Evolutionary conservation across 1,139 yeast species (phyloP), one percentile per base, ranked within the genome.

Genomic region (Komagataea norvegica): DNA sequence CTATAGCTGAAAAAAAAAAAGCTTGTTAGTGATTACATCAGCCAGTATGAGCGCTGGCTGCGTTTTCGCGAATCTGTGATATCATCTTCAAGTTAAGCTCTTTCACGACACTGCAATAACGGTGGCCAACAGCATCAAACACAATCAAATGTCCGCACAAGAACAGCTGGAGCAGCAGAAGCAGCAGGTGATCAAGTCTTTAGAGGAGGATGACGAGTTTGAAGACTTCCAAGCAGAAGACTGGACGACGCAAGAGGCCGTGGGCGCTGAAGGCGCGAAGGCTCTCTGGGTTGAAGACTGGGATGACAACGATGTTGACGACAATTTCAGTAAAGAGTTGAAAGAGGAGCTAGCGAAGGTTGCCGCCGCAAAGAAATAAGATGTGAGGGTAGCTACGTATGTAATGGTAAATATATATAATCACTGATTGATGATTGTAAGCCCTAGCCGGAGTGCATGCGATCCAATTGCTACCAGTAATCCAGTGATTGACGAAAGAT

Each of bases 171-270:
- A 40, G 27, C 33, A 43, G 11, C 49, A 47, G 38, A 51, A 53
- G 37, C 51, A 51, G 34, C 49, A 51, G 21, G 43, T 49, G 19
- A 45, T 53, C 30, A 50, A 77, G 54, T 76, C 89, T 1, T 67
- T 86, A 41, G 95, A 86, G 56, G 94, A 84, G 52, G 95, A 87
- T 55, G 95, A 87, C 57, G 95, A 87, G 60, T 87, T 87, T 59
- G 95, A 87, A 65, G 96, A 87, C 57, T 87, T 87, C 63, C 95
- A 93, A n/a, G 88, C 77, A 38, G 94, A 85, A 40, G 76, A 73
- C 48, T 76, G 82, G 81, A 58, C 64, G 20, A 69, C 68, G 29
- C 64, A 63, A 34, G 70, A 70, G 38, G 54, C 72, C 8, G 58
- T 71, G 20, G 68, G 64, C 34, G 44, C 49, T 6, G 64, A 61